These are phyloP conservation scores for Orbilia blumenaviensis DNA, from an alignment of 2,329 filamentous ascomycete genomes.

Conservation along the genomic window DNA sequence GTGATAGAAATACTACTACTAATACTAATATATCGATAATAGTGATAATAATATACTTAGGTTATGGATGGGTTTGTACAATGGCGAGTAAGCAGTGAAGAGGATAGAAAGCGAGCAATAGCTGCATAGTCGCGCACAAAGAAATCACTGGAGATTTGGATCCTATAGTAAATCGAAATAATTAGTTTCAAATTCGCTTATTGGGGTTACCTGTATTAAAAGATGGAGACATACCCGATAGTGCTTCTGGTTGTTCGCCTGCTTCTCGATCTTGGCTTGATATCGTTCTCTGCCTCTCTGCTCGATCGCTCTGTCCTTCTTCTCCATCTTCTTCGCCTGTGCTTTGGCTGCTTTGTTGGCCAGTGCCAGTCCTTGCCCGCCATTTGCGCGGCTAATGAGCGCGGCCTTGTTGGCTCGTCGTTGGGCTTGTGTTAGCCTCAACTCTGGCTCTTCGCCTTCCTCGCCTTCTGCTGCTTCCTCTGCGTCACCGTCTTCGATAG, in stretches of 20 bases:
- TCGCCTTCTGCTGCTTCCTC: slow-evolving; percentile 60
- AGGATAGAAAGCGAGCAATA: background rate
- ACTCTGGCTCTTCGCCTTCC: background rate
- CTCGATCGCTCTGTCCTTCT: slow-evolving; percentile 73
- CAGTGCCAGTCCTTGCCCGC: slow-evolving; percentile 78
- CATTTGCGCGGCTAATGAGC: slow-evolving; percentile 74
- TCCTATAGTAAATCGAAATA: slow-evolving; percentile 25
- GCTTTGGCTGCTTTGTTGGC: slow-evolving; percentile 79
- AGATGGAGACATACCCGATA: slow-evolving; percentile 60
- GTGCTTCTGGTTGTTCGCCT: slow-evolving; percentile 76
- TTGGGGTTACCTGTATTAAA: background rate
- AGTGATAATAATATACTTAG: too few relatives aligned
- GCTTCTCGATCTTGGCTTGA: slow-evolving; percentile 76
- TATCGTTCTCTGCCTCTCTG: slow-evolving; percentile 71
- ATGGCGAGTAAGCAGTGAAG: slow-evolving; percentile 2
- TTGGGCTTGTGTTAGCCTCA: background rate
- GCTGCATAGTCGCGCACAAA: background rate
- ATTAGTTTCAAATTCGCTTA: background rate
- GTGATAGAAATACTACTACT: too few relatives aligned
- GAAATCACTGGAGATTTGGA: slow-evolving; percentile 45
- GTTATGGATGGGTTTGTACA: background rate
- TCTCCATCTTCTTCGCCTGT: slow-evolving; percentile 72
- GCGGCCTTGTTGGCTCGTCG: slow-evolving; percentile 61
- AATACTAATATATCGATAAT: too few relatives aligned
- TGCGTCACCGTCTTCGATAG: slow-evolving; percentile 65